Evolutionary conservation across 169 alveolate species (phyloP).

Genomic region (Plasmodium cynomolgi): DNA sequence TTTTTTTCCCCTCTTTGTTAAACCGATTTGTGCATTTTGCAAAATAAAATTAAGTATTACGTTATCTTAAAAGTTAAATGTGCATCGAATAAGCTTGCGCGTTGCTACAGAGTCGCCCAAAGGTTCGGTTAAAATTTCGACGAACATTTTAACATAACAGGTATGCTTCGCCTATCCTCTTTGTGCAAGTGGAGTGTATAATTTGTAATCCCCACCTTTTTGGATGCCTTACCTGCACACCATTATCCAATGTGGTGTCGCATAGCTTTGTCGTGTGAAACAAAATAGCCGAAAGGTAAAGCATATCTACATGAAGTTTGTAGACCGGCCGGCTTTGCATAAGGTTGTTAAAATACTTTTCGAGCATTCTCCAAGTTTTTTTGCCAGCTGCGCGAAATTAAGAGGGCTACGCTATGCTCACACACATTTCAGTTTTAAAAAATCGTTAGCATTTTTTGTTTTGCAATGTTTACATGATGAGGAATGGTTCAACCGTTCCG

Average conservation of each 20-base stretch:
- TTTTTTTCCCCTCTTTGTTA: not conserved
- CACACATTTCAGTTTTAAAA: not conserved
- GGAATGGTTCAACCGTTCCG: not conserved
- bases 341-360: not conserved
- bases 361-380: not conserved
- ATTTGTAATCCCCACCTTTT: not conserved
- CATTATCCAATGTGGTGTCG: not conserved
- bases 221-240: not conserved
- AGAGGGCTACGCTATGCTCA: not conserved
- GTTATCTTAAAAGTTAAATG: not conserved
- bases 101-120: not conserved
- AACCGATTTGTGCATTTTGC: not conserved
- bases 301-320: not conserved
- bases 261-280: not conserved
- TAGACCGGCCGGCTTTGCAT: not conserved
- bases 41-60: not conserved
- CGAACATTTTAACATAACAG: not conserved
- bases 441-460: not conserved
- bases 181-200: not conserved
- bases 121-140: not conserved
- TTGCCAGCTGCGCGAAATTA: not conserved
- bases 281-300: not conserved
- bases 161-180: not conserved
- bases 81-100: not conserved
- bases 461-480: not conserved